Percentiles rank a stretch among this genome's conserved stretches.
Conservation (phyloP, 2,329 filamentous ascomycete species). For the Pseudovirgaria hyperparasitica region DNA sequence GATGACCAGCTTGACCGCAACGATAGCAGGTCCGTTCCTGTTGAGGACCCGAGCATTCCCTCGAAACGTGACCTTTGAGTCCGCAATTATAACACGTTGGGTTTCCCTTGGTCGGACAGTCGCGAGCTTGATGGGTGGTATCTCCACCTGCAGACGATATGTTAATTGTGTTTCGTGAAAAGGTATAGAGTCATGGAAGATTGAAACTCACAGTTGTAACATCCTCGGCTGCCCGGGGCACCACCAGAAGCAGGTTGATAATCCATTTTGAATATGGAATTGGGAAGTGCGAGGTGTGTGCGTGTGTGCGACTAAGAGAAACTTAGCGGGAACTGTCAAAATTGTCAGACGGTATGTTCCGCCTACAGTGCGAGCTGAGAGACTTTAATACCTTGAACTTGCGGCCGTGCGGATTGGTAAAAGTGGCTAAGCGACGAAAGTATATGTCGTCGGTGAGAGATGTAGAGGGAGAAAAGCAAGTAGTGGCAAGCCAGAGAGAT, state of each 20-base stretch:
- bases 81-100: conserved; percentile 37
- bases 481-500: too few relatives aligned
- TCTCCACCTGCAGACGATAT: conserved; percentile 33
- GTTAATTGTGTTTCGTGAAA: too few relatives aligned
- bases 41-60: conserved; percentile 78
- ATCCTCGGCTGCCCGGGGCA: conserved; percentile 24
- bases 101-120: conserved; percentile 38
- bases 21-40: conserved; percentile 70
- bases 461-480: too few relatives aligned
- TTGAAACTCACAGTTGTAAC: conserved; percentile 28
- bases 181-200: background rate
- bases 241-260: conserved; percentile 19
- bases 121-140: conserved; percentile 35
- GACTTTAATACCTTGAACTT: too few relatives aligned
- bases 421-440: too few relatives aligned
- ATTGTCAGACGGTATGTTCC: too few relatives aligned
- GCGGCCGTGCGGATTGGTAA: too few relatives aligned
- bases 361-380: too few relatives aligned
- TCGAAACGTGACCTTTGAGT: conserved; percentile 43
- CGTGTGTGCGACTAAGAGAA: too few relatives aligned
- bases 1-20: conserved; percentile 75
- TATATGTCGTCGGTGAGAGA: too few relatives aligned
- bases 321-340: too few relatives aligned
- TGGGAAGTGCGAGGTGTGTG: too few relatives aligned
- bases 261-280: conserved; percentile 16